phyloP scores from a whole-genome alignment of 192 early-diverging fungal genomes.

The Backusella mclennaniae region DNA sequence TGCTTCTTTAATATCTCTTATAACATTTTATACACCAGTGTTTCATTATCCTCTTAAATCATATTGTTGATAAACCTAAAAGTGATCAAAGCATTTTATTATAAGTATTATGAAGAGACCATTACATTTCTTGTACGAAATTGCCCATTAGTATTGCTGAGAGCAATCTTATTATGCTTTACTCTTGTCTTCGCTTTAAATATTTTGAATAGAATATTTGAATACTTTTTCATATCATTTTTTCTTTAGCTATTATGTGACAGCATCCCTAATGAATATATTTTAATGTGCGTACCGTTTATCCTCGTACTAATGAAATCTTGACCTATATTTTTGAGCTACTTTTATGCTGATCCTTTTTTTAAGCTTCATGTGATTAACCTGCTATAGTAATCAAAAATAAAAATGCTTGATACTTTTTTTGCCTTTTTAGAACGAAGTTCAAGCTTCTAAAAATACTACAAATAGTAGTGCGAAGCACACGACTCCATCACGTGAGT shows the following conservation, averaged over 20 bases:
- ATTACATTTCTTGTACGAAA: neutral
- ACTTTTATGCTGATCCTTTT: neutral
- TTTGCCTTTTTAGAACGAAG: neutral
- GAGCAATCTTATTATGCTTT: neutral
- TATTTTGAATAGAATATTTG: no score
- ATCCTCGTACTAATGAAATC: neutral
- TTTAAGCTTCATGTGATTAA: neutral
- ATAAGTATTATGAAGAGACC: neutral
- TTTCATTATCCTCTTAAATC: neutral
- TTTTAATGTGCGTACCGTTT: neutral
- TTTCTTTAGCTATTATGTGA: no score
- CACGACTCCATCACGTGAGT: neutral
- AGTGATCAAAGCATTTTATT: neutral
- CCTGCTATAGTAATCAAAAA: conserved; percentile 2
- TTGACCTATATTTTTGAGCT: neutral
- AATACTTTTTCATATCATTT: no score
- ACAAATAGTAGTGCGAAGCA: neutral
- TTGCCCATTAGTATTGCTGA: neutral
- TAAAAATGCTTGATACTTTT: neutral
- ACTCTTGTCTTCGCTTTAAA: no score
- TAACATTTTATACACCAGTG: neutral
- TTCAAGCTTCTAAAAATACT: neutral
- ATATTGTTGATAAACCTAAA: neutral
- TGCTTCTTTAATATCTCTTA: neutral
- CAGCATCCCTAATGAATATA: neutral